These are phyloP conservation scores for Pseudognaphalium luteoalbum DNA, from an alignment of 129 eudicot genomes.

Conservation along the genomic window DNA sequence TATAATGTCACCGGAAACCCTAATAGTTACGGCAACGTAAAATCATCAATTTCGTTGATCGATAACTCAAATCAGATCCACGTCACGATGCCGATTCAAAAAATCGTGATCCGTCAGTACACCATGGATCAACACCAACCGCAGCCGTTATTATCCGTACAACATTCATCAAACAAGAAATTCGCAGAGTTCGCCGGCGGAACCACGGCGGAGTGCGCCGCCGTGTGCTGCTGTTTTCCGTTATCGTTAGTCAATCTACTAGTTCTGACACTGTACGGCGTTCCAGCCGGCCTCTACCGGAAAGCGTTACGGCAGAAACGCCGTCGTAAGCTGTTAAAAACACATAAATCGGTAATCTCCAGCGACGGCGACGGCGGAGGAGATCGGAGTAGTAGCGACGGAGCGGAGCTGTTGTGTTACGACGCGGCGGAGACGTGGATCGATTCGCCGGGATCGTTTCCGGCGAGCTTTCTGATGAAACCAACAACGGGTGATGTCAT, in stretches of 20 bases:
- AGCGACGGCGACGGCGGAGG: conserved; percentile 6
- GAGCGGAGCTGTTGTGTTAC: not conserved
- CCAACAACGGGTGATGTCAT: conserved; percentile 3
- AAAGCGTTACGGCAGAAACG: conserved; percentile 56
- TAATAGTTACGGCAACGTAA: conserved; percentile 5
- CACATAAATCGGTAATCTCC: conserved; percentile 9
- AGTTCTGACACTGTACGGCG: conserved; percentile 56
- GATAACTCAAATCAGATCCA: no score
- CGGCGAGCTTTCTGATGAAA: conserved; percentile 24
- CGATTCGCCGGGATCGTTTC: conserved; percentile 18
- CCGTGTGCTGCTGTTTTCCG: conserved; percentile 73
- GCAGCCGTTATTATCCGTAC: conserved; percentile 34
- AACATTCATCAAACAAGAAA: conserved; percentile 26
- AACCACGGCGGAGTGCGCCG: conserved; percentile 82
- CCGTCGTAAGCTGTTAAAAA: conserved; percentile 43
- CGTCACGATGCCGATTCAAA: conserved; percentile 34
- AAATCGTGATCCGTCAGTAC: conserved; percentile 32
- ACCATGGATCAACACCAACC: conserved; percentile 25
- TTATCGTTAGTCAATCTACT: conserved; percentile 43
- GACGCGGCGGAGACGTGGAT: not conserved
- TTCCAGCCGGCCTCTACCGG: conserved; percentile 71
- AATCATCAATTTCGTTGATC: conserved; percentile 6
- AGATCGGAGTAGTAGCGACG: conserved; percentile 3
- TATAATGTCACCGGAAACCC: not conserved
- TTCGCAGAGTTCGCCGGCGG: conserved; percentile 77